Base-by-base conservation (phyloP, 805 yeast genomes). In the Yarrowia osloensis region DNA sequence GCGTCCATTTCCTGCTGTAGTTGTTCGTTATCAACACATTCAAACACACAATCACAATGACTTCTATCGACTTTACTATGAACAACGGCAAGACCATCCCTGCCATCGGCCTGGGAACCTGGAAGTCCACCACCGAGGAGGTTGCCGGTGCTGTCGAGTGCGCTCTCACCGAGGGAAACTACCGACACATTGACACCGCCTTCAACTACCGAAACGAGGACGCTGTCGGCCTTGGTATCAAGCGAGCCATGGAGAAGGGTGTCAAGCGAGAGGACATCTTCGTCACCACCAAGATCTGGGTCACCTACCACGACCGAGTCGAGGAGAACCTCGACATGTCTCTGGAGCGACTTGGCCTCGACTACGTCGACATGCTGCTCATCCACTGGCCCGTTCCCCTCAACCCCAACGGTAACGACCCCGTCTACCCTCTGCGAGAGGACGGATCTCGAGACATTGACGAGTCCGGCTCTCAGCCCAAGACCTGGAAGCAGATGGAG, bases 161-260 rank as follows among this genome's bases (percentile, higher is more conserved):
- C 37, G 94, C 93, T 15, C 78, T 88, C 68, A 44, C 52, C 21
- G 81, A 85, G 73, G 79, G 81, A 9, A 93, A 93, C 12, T 87
- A 87, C 75, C 82, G 87, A 69, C 91, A 87, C 74, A 86, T 89
- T 71, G 96, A 89, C 75, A 85, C 92, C 11, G 95, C 95, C 2
- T 84, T 85, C 74, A 81, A 82, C 68, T 90, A 90, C 75, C 84
- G 84, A 2, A 88, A 87, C 74, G 96, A 90, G 75, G 80, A 76
- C 19, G 86, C 83, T 70, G 88, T 88, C 15, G 92, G 96, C 37
- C 79, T 81, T 66, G 95, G 88, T 4, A 72, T 74, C 66, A 71
- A 67, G 28, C 71, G 69, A 55, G 79, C 79, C 42, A 83, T 88
- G 69, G 72, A 19, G 81, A 78, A 59, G 71, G 79, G 24, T 35